Evolutionary conservation across 1,284 basidiomycete species (phyloP).

Genomic region (Cronartium quercuum): DNA sequence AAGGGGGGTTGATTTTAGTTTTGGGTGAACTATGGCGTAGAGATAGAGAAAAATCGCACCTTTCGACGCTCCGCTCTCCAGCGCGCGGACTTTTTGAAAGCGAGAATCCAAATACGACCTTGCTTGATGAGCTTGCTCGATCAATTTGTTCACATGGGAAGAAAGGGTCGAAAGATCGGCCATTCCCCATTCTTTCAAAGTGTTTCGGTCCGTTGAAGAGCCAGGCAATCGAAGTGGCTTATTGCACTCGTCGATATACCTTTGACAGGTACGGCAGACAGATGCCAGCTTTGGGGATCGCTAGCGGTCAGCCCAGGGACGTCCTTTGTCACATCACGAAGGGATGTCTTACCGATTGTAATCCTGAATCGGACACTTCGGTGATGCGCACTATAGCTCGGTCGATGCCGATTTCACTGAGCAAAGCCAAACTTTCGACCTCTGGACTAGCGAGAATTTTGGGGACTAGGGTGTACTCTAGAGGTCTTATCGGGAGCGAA

Average conservation of each 20-base stretch:
- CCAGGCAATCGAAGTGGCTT: background rate
- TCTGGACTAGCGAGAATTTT: slow-evolving; percentile 10
- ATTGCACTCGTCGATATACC: slow-evolving; percentile 15
- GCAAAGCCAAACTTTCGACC: background rate
- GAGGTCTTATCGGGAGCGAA: slow-evolving; percentile 7
- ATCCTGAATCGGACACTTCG: slow-evolving; percentile 15
- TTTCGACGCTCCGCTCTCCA: slow-evolving; percentile 25
- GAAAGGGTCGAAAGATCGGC: slow-evolving; percentile 18
- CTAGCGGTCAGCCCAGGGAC: background rate
- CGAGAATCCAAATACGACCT: slow-evolving; percentile 3
- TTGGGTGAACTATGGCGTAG: background rate
- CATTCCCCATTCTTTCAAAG: slow-evolving; percentile 18
- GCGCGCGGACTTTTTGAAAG: background rate
- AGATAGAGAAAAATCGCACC: background rate
- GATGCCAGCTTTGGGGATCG: slow-evolving; percentile 10
- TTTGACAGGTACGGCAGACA: slow-evolving; percentile 12
- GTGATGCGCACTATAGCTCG: slow-evolving; percentile 9
- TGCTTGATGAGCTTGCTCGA: background rate
- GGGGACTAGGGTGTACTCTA: slow-evolving; percentile 7
- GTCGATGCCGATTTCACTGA: background rate
- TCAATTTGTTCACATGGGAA: slow-evolving; percentile 1
- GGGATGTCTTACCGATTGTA: slow-evolving; percentile 17
- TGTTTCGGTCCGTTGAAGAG: background rate
- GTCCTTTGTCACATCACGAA: background rate
- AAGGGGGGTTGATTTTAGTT: background rate